Evolutionary conservation across 495 filamentous ascomycete species (phyloP).

Genomic region (Schizothecium vesticola): DNA sequence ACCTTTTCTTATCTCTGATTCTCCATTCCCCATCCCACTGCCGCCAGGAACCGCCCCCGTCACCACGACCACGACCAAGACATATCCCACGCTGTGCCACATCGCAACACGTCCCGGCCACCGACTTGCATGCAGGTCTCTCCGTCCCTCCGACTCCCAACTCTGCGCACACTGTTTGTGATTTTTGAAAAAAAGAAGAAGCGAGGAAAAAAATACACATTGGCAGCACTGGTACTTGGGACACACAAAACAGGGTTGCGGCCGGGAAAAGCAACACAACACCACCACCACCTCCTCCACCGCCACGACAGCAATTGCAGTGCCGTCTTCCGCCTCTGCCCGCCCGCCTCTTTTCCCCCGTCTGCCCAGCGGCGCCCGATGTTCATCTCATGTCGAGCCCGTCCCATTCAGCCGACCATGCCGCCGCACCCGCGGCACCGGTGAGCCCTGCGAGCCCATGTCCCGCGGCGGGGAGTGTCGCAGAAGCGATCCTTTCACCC

Average conservation of each 20-base stretch:
- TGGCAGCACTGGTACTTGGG: not conserved
- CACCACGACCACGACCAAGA: not conserved
- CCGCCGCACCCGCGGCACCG: constrained; percentile 46
- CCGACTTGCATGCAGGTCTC: not conserved
- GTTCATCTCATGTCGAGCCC: constrained; percentile 48
- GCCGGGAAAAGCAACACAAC: not conserved
- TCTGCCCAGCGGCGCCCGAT: constrained; percentile 37
- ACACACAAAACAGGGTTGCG: not conserved
- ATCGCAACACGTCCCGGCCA: not conserved
- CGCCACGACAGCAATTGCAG: not conserved
- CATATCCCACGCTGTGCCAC: not conserved
- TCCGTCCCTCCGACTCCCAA: not conserved
- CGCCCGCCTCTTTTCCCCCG: constrained; percentile 2
- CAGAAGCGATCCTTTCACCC: constrained; percentile 16
- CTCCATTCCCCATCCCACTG: not conserved
- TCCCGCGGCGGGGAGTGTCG: constrained; percentile 21
- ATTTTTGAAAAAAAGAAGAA: not conserved
- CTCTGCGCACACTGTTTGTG: not conserved
- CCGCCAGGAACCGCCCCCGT: not conserved
- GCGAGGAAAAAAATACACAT: not conserved
- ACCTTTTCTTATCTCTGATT: not conserved
- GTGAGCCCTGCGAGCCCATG: constrained; percentile 35
- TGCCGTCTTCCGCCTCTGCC: constrained; percentile 2
- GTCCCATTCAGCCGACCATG: constrained; percentile 41
- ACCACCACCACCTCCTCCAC: not conserved